phyloP scores from a whole-genome alignment of 495 filamentous ascomycete genomes.

The Durotheca rogersii region DNA sequence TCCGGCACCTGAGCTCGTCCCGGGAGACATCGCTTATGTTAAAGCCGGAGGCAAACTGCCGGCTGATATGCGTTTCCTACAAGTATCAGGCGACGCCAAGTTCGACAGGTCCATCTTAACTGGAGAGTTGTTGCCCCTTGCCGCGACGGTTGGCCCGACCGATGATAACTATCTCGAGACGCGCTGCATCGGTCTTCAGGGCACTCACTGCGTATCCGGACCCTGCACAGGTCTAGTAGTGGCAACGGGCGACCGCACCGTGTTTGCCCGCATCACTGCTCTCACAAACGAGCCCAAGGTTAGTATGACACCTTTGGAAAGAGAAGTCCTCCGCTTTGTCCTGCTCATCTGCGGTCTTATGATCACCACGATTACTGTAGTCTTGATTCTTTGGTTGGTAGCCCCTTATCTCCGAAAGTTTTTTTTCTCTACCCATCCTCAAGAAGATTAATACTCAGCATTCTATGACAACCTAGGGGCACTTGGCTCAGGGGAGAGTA shows the following conservation, averaged over 20 bases:
- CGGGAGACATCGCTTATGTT: conserved; percentile 64
- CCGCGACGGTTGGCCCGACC: conserved; percentile 59
- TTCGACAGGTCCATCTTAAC: conserved; percentile 73
- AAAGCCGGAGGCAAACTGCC: conserved; percentile 67
- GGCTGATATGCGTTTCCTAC: conserved; percentile 66
- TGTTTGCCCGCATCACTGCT: conserved; percentile 70
- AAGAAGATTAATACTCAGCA: too few relatives aligned
- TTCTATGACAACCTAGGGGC: too few relatives aligned
- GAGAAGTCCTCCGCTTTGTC: conserved; percentile 68
- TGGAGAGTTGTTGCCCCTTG: conserved; percentile 61
- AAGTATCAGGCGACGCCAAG: conserved; percentile 63
- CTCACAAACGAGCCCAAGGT: conserved; percentile 62
- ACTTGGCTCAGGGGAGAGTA: conserved; percentile 62
- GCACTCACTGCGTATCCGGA: conserved; percentile 67
- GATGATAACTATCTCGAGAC: conserved; percentile 75
- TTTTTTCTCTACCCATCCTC: too few relatives aligned
- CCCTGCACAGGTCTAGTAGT: conserved; percentile 65
- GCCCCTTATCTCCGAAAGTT: too few relatives aligned
- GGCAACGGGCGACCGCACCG: conserved; percentile 54
- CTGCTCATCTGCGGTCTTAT: conserved; percentile 60
- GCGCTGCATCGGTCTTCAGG: conserved; percentile 69
- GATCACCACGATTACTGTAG: conserved; percentile 53
- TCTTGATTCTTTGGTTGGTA: conserved; percentile 60
- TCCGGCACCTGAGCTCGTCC: conserved; percentile 60
- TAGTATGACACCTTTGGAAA: conserved; percentile 64